These are phyloP conservation scores for Cladosporium sp. DNA, from an alignment of 2,329 filamentous ascomycete species.

Conservation along the genomic window DNA sequence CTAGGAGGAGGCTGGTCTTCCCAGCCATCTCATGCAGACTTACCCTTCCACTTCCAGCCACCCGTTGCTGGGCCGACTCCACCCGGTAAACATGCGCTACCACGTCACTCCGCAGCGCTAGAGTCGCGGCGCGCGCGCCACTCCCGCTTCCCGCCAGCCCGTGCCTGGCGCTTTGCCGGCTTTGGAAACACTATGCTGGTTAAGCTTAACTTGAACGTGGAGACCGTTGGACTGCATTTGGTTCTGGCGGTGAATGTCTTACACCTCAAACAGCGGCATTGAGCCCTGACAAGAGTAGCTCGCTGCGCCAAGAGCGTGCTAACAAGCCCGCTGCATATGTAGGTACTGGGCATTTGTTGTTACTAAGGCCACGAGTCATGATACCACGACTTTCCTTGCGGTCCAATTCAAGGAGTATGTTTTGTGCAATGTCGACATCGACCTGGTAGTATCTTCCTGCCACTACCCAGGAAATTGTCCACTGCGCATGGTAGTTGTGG, in stretches of 20 bases:
- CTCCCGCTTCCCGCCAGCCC: background rate
- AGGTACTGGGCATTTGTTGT: too few relatives aligned
- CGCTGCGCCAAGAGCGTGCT: too few relatives aligned
- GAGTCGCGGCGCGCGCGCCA: background rate
- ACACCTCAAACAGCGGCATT: background rate
- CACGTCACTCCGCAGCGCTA: background rate
- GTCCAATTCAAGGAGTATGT: too few relatives aligned
- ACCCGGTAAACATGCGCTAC: background rate
- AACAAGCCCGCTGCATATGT: too few relatives aligned
- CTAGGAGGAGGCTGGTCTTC: constrained; percentile 3
- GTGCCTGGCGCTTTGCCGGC: background rate
- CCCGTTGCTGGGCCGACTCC: background rate
- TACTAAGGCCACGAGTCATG: too few relatives aligned
- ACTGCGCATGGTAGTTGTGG: too few relatives aligned
- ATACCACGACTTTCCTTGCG: too few relatives aligned
- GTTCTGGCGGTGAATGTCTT: background rate
- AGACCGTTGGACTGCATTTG: background rate
- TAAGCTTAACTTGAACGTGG: background rate
- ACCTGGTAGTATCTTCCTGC: too few relatives aligned
- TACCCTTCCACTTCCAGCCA: constrained; percentile 2
- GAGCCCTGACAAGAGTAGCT: background rate
- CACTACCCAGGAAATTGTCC: too few relatives aligned
- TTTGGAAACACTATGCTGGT: background rate
- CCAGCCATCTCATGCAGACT: constrained; percentile 5
- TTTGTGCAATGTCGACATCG: too few relatives aligned